Base-by-base conservation (phyloP, 2,329 filamentous ascomycete species). In the Cladosporium sp. region DNA sequence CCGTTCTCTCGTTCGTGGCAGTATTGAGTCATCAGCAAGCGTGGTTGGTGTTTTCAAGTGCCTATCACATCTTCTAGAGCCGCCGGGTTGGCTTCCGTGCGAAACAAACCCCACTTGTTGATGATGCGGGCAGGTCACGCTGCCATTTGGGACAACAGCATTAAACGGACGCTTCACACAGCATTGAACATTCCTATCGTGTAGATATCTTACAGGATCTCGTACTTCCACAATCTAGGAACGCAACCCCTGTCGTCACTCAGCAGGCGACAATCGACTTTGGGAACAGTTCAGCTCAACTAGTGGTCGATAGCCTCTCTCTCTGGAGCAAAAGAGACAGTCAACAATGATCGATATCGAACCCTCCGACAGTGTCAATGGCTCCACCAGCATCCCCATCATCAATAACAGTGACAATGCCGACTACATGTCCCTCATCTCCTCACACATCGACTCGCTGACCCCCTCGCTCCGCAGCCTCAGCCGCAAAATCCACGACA, bases 401-500 rank as follows among this genome's bases (percentile, higher is more conserved):
- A 23, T 18, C 16, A n/a, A 2, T 1, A 34, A 21, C 53, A 32
- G 6, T 28, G 10, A 21, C 14, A 8, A 14, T 11, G 28, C 3
- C 4, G 36, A 58, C 16, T 48, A 21, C 57, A 58, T 46, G 23
- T 28, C 26, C 13, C 4, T 32, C 2, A 54, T 54, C 16, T 32
- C 26, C 18, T 1, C 2, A 25, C 43, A 61, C 34, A 76, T 82
- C 10, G 77, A 84, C 49, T 71, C 67, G 14, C 72, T 82, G 18
- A 78, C 76, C 26, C 70, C 75, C 10, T 71, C 71, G 1, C 71
- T 85, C 16, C 81, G 82, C 73, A 74, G 73, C 3, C 74, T 85
- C 64, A 84, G 82, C 72, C 79, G 82, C 48, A 79, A 79, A 64
- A 83, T 86, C 21, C 82, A 84, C 70, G 81, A 84, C 57, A 80